Base-by-base conservation (phyloP, 495 filamentous ascomycete species). In the Cladorrhinum samala region DNA sequence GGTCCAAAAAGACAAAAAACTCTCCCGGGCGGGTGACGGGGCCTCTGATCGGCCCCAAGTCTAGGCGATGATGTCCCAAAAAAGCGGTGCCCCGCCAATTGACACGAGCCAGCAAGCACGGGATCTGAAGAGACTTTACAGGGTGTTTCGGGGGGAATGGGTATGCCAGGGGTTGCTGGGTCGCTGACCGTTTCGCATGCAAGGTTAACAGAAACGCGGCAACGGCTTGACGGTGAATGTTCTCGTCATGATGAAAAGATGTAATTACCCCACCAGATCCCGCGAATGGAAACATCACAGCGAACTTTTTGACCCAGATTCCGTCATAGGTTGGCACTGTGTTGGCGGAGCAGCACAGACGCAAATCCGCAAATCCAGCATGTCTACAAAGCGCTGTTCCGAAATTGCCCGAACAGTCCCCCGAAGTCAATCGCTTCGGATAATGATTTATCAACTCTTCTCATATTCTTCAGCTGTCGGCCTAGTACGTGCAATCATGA, bases 341-440 rank as follows among this genome's bases (percentile, higher is more conserved):
- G n/a, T n/a, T n/a, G n/a, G n/a, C n/a, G n/a, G n/a, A n/a, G n/a
- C n/a, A n/a, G n/a, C n/a, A n/a, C n/a, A n/a, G 18, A 11, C 20
- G 30, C 39, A 41, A 30, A 21, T n/a, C n/a, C n/a, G n/a, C n/a
- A n/a, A n/a, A n/a, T n/a, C n/a, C n/a, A n/a, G n/a, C n/a, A n/a
- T n/a, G n/a, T n/a, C n/a, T n/a, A 49, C 21, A 37, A 37, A 37
- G 14, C 7, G 30, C 16, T 18, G 41, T 57, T 57, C 62, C 62
- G 62, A 60, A 47, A 55, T 62, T 60, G 52, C 60, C 62, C 62
- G 62, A 62, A n/a, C 0, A 25, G n/a, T 46, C 51, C 41, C 21
- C 46, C 46, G 44, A 46, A 36, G n/a, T 20, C 33, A 36, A 4
- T 16, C 21, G 14, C 16, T 23, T 3, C 27, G 9, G 20, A 16